Conservation (phyloP, 305 asterid genomes). For the Nicotiana rustica region DNA sequence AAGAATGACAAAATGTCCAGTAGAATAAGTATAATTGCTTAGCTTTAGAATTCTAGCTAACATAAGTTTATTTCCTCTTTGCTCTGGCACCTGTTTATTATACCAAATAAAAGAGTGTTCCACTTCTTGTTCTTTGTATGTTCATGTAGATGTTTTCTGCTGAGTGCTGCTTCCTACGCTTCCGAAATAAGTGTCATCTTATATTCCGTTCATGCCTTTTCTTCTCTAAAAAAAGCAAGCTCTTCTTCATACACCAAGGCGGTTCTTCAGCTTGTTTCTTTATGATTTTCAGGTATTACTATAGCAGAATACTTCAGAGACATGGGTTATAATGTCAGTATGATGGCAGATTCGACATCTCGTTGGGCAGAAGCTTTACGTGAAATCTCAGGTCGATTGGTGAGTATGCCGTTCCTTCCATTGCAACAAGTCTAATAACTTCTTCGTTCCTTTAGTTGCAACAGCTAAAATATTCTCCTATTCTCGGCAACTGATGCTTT, state of each 20-base stretch:
- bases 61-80: constrained; percentile 23
- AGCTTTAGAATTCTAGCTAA: neutral
- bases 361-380: constrained; percentile 99
- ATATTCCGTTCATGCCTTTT: neutral
- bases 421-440: constrained; percentile 1
- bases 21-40: constrained; percentile 7
- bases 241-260: neutral
- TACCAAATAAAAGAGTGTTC: constrained; percentile 2
- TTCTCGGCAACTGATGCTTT: constrained; percentile 7
- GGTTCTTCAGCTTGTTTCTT: constrained; percentile 33
- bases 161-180: neutral
- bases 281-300: constrained; percentile 83
- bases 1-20: neutral
- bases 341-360: constrained; percentile 99
- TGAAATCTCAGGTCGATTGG: constrained; percentile 99
- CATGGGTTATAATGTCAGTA: constrained; percentile 99
- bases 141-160: constrained; percentile 25
- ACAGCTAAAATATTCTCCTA: neutral
- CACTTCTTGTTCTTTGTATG: constrained; percentile 17
- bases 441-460: constrained; percentile 26
- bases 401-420: constrained; percentile 45
- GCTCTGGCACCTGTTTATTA: neutral
- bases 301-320: constrained; percentile 98
- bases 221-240: constrained; percentile 11
- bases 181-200: constrained; percentile 11